Evolutionary conservation across 257 asterid species (phyloP).

Genomic region (Ligustrum vulgare): DNA sequence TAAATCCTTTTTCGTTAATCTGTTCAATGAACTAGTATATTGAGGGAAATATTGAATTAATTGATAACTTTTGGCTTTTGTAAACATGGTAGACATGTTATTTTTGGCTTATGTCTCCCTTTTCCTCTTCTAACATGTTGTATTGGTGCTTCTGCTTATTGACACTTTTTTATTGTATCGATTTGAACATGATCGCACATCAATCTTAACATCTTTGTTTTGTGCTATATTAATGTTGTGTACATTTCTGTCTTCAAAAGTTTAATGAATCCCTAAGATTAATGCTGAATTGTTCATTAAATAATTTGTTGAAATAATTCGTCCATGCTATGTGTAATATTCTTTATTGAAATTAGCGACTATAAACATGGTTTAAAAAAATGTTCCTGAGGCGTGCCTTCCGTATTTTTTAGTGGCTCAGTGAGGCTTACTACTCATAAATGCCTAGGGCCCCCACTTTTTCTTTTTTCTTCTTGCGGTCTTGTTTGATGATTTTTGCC

Average conservation of each 20-base stretch:
- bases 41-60: background rate
- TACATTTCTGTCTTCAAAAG: background rate
- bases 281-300: background rate
- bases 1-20: background rate
- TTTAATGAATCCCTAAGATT: background rate
- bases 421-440: too few species aligned
- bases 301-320: background rate
- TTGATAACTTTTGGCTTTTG: background rate
- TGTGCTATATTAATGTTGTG: background rate
- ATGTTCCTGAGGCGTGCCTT: too few species aligned
- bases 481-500: too few species aligned
- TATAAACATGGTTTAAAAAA: too few species aligned
- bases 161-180: background rate
- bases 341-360: too few species aligned
- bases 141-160: background rate
- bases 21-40: background rate
- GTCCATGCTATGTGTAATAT: background rate
- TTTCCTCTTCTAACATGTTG: background rate
- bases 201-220: background rate
- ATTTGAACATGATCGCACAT: too few species aligned
- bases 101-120: background rate
- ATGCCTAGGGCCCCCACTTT: too few species aligned
- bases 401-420: too few species aligned
- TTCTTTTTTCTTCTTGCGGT: too few species aligned
- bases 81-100: background rate